phyloP scores from a whole-genome alignment of 2,329 filamentous ascomycete genomes.

The Hymenoscyphus scutula region DNA sequence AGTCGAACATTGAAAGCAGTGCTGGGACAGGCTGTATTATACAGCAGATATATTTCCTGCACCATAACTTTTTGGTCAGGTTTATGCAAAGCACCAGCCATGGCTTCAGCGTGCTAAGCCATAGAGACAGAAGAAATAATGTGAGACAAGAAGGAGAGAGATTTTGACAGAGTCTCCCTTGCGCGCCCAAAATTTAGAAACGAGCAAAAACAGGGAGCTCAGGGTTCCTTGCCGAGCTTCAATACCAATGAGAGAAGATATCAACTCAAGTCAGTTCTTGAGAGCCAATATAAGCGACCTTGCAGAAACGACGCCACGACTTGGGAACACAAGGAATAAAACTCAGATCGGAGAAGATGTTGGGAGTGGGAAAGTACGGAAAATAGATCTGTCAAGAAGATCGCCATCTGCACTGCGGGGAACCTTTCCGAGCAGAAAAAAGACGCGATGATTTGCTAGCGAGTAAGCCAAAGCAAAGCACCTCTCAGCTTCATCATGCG shows the following conservation, averaged over 20 bases:
- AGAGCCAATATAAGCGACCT: not conserved
- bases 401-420: not conserved
- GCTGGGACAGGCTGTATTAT: not conserved
- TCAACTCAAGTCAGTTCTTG: not conserved
- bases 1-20: not conserved
- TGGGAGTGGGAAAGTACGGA: not conserved
- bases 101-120: not conserved
- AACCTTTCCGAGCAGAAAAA: not conserved
- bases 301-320: not conserved
- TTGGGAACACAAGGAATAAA: not conserved
- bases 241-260: not conserved
- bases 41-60: not conserved
- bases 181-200: not conserved
- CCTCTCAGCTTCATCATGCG: too few species aligned
- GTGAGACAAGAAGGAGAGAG: not conserved
- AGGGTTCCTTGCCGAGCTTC: not conserved
- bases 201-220: not conserved
- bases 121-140: not conserved
- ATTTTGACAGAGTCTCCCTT: not conserved
- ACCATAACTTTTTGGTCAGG: not conserved
- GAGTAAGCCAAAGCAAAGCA: slow-evolving; percentile 3
- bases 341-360: not conserved
- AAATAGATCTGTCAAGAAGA: not conserved
- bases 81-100: not conserved
- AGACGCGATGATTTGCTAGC: not conserved